A percentile compares a stretch with the other conserved stretches of the same genome.
phyloP scores from a whole-genome alignment of 2,329 filamentous ascomycete genomes.

The Colletotrichum orchidophilum region DNA sequence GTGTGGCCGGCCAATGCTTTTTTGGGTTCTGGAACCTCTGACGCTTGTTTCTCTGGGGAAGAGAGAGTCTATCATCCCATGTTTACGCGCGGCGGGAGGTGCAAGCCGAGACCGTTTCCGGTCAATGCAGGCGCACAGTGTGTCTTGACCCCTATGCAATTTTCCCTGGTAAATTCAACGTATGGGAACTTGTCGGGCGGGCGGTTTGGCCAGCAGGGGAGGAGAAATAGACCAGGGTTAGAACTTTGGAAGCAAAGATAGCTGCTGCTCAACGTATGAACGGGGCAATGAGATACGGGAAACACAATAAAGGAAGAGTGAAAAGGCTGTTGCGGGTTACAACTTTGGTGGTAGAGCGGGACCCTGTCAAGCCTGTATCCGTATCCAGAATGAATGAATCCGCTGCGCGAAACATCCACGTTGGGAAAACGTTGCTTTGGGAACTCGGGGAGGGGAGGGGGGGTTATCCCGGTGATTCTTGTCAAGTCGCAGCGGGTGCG shows the following conservation, averaged over 20 bases:
- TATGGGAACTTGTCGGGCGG: neutral
- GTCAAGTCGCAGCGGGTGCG: constrained; percentile 14
- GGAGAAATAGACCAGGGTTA: neutral
- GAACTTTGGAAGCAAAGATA: no score
- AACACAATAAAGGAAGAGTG: neutral
- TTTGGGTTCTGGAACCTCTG: constrained; percentile 1
- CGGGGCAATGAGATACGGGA: neutral
- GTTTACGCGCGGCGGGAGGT: constrained; percentile 9
- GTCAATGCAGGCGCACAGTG: constrained; percentile 15
- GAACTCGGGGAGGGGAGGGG: neutral
- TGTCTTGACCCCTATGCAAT: neutral
- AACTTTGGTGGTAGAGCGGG: neutral
- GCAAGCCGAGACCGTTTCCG: constrained; percentile 8
- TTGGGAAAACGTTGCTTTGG: constrained; percentile 6
- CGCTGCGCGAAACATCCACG: neutral
- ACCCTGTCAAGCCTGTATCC: no score
- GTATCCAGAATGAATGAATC: no score
- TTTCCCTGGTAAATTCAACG: neutral
- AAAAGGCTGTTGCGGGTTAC: neutral
- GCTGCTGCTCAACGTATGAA: neutral
- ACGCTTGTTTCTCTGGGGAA: neutral
- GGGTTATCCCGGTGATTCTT: neutral
- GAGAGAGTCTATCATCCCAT: constrained; percentile 22
- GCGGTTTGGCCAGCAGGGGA: neutral
- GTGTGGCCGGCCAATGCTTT: neutral